These are phyloP conservation scores for Bimuria novae-zelandiae DNA, from an alignment of 2,329 filamentous ascomycete species.

Conservation along the genomic window DNA sequence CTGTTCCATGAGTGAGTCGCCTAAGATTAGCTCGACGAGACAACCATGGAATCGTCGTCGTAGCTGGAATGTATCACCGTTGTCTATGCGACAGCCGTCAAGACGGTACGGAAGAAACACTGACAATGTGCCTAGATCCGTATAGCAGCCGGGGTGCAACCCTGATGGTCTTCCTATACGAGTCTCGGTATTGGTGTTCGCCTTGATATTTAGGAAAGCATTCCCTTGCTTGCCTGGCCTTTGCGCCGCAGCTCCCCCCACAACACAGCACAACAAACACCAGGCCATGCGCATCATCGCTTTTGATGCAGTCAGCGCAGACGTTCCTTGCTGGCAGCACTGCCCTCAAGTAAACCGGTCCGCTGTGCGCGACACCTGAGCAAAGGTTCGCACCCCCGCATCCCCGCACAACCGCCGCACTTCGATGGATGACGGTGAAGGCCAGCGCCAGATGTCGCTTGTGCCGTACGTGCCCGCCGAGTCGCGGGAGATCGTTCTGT, in stretches of 20 bases:
- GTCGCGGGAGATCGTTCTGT: slow-evolving; percentile 80
- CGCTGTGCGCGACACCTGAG: slow-evolving; percentile 7
- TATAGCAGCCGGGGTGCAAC: neutral
- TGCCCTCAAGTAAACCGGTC: neutral
- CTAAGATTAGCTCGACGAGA: no score
- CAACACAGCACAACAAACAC: slow-evolving; percentile 5
- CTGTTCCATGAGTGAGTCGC: no score
- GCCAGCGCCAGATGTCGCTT: slow-evolving; percentile 62
- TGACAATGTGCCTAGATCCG: neutral
- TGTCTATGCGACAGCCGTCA: neutral
- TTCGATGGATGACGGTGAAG: slow-evolving; percentile 40
- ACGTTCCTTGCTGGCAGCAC: neutral
- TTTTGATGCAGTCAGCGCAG: slow-evolving; percentile 6
- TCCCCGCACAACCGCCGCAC: slow-evolving; percentile 15
- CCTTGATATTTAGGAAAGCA: neutral
- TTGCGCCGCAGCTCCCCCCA: neutral
- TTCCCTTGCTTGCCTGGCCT: slow-evolving; percentile 3
- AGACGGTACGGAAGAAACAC: neutral
- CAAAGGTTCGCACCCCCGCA: slow-evolving; percentile 6
- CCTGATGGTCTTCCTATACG: neutral
- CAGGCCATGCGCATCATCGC: slow-evolving; percentile 12
- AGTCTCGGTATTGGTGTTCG: neutral
- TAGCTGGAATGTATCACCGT: neutral
- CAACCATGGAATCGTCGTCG: no score
- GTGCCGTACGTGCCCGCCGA: slow-evolving; percentile 76